Conservation (phyloP, 163 green algal genomes). For the Chloromonas sp. region DNA sequence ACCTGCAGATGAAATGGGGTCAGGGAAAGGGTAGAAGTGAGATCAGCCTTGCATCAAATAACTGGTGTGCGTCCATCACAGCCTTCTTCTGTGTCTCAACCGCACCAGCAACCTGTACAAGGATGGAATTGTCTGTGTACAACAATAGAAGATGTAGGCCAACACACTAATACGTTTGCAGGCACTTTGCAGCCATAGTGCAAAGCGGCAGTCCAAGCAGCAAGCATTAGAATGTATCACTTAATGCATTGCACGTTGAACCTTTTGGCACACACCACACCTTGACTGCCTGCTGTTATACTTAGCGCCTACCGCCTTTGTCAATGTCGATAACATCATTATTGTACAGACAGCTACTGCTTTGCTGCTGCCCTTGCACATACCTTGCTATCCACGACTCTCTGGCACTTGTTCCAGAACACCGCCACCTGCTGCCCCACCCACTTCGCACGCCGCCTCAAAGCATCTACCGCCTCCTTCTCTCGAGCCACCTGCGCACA, state of each 20-base stretch:
- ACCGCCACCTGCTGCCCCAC: conserved; percentile 68
- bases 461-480: conserved; percentile 45
- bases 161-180: no score
- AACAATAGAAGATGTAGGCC: no score
- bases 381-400: conserved; percentile 82
- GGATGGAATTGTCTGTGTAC: no score
- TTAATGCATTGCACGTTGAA: no score
- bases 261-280: not conserved
- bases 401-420: conserved; percentile 88
- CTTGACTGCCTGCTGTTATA: not conserved
- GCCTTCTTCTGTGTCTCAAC: conserved; percentile 79
- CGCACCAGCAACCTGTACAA: conserved; percentile 10
- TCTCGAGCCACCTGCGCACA: conserved; percentile 22
- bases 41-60: no score
- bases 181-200: no score
- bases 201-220: no score
- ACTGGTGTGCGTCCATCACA: conserved; percentile 81
- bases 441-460: conserved; percentile 49
- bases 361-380: not conserved
- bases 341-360: no score
- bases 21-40: not conserved
- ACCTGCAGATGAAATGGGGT: not conserved
- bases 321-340: not conserved
- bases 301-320: not conserved
- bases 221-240: no score